Percentiles rank a stretch among this genome's conserved stretches.
Evolutionary conservation across 2,329 filamentous ascomycete genomes (phyloP).

Genomic region (Aspergillus niger): DNA sequence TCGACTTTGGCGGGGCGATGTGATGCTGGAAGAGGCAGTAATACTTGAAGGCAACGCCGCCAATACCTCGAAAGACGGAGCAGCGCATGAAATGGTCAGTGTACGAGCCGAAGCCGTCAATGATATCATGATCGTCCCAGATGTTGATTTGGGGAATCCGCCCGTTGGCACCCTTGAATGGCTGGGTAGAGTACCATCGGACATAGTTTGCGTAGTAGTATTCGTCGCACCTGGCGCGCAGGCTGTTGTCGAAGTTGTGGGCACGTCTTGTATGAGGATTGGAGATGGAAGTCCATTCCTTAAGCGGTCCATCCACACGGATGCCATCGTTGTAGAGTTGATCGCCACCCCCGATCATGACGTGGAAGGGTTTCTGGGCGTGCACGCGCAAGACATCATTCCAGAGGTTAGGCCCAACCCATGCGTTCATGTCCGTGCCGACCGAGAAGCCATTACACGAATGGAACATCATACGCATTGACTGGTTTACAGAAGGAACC

Average conservation of each 20-base stretch:
- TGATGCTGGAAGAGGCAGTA: conserved; percentile 73
- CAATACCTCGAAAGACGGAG: conserved; percentile 66
- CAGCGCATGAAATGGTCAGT: conserved; percentile 69
- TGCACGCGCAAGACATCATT: conserved; percentile 65
- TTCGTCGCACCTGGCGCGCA: conserved; percentile 61
- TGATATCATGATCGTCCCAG: conserved; percentile 68
- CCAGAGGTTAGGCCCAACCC: conserved; percentile 64
- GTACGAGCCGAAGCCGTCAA: conserved; percentile 67
- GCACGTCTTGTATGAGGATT: conserved; percentile 63
- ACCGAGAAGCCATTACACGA: conserved; percentile 70
- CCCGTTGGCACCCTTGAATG: conserved; percentile 61
- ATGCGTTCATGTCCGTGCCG: conserved; percentile 64
- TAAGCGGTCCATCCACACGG: conserved; percentile 78
- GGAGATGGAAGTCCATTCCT: conserved; percentile 61
- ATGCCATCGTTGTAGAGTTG: conserved; percentile 80
- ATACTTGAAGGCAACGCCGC: conserved; percentile 60
- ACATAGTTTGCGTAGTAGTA: conserved; percentile 66
- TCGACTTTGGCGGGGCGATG: conserved; percentile 78
- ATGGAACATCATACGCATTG: conserved; percentile 70
- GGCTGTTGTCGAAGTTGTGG: conserved; percentile 65
- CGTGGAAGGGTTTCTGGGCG: conserved; percentile 61
- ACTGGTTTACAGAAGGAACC: conserved; percentile 61
- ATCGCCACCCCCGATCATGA: conserved; percentile 86
- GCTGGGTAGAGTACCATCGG: conserved; percentile 69
- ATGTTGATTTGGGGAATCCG: conserved; percentile 66